Conservation (phyloP, 768 basidiomycete species). For the Tephrocybe sp. region DNA sequence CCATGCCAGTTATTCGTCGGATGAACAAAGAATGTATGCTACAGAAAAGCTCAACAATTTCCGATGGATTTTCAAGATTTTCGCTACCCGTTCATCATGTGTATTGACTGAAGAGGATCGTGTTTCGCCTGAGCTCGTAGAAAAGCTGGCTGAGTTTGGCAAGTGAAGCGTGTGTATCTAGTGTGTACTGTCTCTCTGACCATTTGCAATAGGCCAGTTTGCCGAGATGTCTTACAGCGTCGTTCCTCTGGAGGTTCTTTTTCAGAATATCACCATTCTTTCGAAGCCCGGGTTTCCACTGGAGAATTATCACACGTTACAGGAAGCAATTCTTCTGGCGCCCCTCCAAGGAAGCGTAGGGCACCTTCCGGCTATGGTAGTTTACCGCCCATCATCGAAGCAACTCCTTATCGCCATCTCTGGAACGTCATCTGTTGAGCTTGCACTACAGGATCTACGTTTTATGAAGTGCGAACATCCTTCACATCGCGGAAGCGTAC, state of each 20-base stretch:
- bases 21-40: conserved; percentile 48
- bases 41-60: conserved; percentile 56
- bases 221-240: conserved; percentile 51
- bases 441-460: conserved; percentile 49
- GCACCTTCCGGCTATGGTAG: conserved; percentile 45
- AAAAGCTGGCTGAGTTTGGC: conserved; percentile 47
- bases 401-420: conserved; percentile 55
- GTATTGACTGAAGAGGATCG: conserved; percentile 41
- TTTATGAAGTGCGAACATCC: conserved; percentile 38
- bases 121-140: conserved; percentile 33
- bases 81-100: conserved; percentile 46
- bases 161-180: conserved; percentile 10
- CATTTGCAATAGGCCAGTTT: conserved; percentile 48
- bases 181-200: background rate
- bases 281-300: conserved; percentile 46
- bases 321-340: conserved; percentile 33
- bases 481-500: conserved; percentile 39
- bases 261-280: conserved; percentile 38
- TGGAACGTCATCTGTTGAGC: conserved; percentile 44
- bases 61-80: conserved; percentile 49
- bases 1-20: conserved; percentile 29
- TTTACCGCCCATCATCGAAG: conserved; percentile 40
- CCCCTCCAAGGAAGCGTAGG: conserved; percentile 42
- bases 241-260: conserved; percentile 42
- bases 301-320: conserved; percentile 44